Base-by-base conservation (phyloP, 305 asterid species). In the Vinca major region DNA sequence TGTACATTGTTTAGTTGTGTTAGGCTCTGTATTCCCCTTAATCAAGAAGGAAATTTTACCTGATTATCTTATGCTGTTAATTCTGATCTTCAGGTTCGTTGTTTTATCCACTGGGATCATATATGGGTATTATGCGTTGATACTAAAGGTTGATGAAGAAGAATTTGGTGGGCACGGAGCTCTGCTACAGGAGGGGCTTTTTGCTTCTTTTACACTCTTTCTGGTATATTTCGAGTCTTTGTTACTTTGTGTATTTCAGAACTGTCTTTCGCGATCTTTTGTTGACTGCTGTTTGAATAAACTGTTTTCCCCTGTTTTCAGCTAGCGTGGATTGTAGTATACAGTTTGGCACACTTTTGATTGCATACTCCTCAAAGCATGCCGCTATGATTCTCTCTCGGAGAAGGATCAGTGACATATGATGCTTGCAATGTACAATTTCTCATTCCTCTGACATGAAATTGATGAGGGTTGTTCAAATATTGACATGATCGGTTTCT, bases 151-250 rank as follows among this genome's bases (percentile, higher is more conserved):
- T 36, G 98, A 92, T n/a, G 98, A 92, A 86, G 98, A 92, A 79
- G 97, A 92, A 45, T 88, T 85, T 53, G 98, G 98, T 26, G 98
- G 98, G 67, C 98, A 92, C 43, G 92, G 86, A 63, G 88, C 92
- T n/a, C 97, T 92, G 68, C 96, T 92, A 65, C 97, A 92, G 71
- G 97, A 90, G 84, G 98, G 98, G 0, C 87, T 90, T 53, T 92
- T 92, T 52, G 97, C 98, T 72, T 92, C 98, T 45, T 69, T 85
- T 74, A 82, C 88, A 52, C 94, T 92, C 73, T 92, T 92, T 79
- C 86, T 92, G 93, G 98, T 92, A 86, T 45, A 10, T 7, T 16
- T 26, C 10, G 9, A 1, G 11, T 49, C 33, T 48, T 61, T 63
- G 63, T 36, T 66, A 26, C 33, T 37, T 36, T 60, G 9, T 64